Base-by-base conservation (phyloP, 2,329 filamentous ascomycete species). In the Tolypocladium paradoxum region DNA sequence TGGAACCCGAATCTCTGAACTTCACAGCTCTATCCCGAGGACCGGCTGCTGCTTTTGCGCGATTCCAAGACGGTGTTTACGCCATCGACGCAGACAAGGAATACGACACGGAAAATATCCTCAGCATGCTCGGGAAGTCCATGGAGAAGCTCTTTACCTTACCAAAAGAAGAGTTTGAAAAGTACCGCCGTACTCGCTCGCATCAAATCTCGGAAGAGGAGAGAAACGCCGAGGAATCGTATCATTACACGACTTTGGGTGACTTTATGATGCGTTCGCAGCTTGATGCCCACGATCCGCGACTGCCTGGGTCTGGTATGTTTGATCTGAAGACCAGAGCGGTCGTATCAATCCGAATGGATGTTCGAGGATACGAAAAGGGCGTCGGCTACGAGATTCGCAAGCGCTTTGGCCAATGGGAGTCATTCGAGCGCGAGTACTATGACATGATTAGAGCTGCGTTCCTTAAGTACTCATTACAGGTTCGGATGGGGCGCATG, bases 401-500 rank as follows among this genome's bases (percentile, higher is more conserved):
- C 55, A 70, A 76, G 38, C 82, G 82, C 0, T 82, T 83, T 51
- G 95, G 95, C 18, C 76, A 84, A 54, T 99, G 81, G 76, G 87
- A 95, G 67, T 97, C 92, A 0, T 99, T 86, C 66, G 93, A 99
- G 71, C 84, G 91, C 54, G 95, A 99, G 64, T 96, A 93, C 68
- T 95, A 86, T 67, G 93, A 99, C 68, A 95, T 99, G 90, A 92
- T 95, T 55, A 82, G 95, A 51, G 82, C 91, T 1, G 93, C 92
- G 0, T 92, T 99, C 72, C 75, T 99, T 53, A 99, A 99, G 65
- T 99, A 99, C 68, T 96, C 91, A 11, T 76, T 99, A 33, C 93
- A 99, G 70, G 95, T 92, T 31, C 88, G 93, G 46, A 95, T 99
- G 82, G 93, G 95, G 20, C 84, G 91, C 49, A 99, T 99, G 95